Percentiles rank a stretch among this genome's conserved stretches.
Conservation (phyloP, 495 filamentous ascomycete species). For the Neurospora tetraspora region DNA sequence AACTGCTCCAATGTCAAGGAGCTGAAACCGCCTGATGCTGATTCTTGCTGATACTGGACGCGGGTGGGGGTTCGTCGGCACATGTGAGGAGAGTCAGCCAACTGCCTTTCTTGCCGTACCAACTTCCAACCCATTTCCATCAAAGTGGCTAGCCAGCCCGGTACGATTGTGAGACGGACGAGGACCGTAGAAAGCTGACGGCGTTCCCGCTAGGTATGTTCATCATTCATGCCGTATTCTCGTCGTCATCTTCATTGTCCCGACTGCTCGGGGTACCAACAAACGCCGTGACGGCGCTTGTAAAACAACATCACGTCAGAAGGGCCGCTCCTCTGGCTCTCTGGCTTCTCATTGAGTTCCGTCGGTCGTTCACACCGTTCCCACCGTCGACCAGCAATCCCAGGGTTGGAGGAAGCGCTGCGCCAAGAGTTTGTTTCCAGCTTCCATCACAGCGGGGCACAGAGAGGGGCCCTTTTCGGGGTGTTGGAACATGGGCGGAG, state of each 20-base stretch:
- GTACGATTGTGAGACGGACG: background rate
- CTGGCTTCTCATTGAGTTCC: background rate
- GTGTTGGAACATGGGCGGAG: background rate
- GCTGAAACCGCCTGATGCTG: background rate
- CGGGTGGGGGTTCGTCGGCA: background rate
- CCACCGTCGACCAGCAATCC: background rate
- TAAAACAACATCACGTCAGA: background rate
- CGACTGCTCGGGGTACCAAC: background rate
- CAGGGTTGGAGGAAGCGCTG: background rate
- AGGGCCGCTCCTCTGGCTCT: background rate
- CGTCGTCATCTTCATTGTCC: background rate
- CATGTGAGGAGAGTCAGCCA: background rate
- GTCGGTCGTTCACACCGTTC: background rate
- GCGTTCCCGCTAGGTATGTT: background rate
- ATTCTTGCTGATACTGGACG: background rate
- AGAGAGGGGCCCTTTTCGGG: background rate
- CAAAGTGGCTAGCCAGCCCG: background rate
- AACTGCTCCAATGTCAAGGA: background rate
- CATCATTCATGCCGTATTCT: background rate
- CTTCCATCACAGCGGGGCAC: background rate
- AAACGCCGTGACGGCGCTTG: background rate
- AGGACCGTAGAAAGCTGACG: background rate
- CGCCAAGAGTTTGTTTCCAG: background rate
- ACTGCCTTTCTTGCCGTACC: background rate
- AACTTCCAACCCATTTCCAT: background rate